These are phyloP conservation scores for Coccomyxa sp. DNA, from an alignment of 139 green algal species.

Conservation along the genomic window DNA sequence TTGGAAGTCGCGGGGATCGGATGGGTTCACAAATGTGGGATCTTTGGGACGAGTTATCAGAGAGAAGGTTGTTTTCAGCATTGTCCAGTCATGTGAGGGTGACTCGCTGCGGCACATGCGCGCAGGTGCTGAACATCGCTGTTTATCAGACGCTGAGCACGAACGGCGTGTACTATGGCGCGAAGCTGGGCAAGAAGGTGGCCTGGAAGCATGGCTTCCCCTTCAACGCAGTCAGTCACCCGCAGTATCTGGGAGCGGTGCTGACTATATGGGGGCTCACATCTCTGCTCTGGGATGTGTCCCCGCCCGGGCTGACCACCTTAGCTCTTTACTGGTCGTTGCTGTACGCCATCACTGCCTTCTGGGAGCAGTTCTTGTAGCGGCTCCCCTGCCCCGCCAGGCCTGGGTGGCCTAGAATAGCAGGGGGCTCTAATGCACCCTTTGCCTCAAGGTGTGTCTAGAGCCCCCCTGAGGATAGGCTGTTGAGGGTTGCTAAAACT, in stretches of 20 bases:
- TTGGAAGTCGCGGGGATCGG: no score
- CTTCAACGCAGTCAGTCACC: conserved; percentile 70
- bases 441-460: no score
- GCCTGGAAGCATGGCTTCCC: conserved; percentile 76
- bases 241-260: conserved; percentile 73
- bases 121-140: conserved; percentile 67
- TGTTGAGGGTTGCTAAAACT: no score
- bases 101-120: no score
- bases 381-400: no score
- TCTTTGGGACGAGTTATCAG: no score
- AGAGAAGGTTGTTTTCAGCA: no score
- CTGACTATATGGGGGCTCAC: conserved; percentile 51
- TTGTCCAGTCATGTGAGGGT: no score
- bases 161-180: conserved; percentile 81
- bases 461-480: no score
- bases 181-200: conserved; percentile 61
- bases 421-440: no score
- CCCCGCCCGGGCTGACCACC: conserved; percentile 17
- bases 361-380: conserved; percentile 44
- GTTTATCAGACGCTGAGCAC: conserved; percentile 70
- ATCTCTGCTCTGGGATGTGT: conserved; percentile 29
- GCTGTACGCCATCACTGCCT: conserved; percentile 54
- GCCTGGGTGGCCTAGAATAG: no score
- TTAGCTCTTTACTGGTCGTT: conserved; percentile 52
- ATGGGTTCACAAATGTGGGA: no score